These are phyloP conservation scores for Alternaria novae-zelandiae DNA, from an alignment of 2,329 filamentous ascomycete genomes.

Conservation along the genomic window DNA sequence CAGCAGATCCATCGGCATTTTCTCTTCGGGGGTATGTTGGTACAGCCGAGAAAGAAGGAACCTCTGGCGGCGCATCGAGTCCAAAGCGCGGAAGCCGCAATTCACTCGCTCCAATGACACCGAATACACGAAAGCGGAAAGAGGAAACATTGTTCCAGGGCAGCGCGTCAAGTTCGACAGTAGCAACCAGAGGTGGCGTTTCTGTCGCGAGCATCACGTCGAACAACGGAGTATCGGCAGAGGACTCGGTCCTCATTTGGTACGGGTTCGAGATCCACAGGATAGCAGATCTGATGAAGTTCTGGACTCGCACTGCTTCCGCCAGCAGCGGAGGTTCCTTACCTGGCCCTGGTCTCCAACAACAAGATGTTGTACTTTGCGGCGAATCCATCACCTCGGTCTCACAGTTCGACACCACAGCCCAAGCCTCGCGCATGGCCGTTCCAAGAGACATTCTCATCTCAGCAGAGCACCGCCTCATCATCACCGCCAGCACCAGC, in stretches of 20 bases:
- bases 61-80: slow-evolving; percentile 28
- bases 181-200: slow-evolving; percentile 51
- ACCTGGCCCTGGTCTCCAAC: slow-evolving; percentile 50
- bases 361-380: slow-evolving; percentile 50
- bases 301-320: slow-evolving; percentile 52
- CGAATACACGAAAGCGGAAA: slow-evolving; percentile 56
- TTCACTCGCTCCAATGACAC: slow-evolving; percentile 58
- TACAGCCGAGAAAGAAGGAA: slow-evolving; percentile 30
- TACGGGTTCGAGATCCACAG: slow-evolving; percentile 54
- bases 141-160: slow-evolving; percentile 55
- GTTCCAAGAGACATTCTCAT: slow-evolving; percentile 54
- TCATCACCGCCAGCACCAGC: slow-evolving; percentile 49
- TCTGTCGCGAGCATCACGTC: slow-evolving; percentile 45
- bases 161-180: slow-evolving; percentile 38
- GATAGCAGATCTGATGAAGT: slow-evolving; percentile 54
- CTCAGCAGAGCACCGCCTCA: slow-evolving; percentile 52
- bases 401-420: slow-evolving; percentile 51
- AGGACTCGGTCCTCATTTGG: slow-evolving; percentile 57
- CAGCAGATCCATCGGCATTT: slow-evolving; percentile 40
- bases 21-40: slow-evolving; percentile 47
- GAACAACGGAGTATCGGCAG: slow-evolving; percentile 39
- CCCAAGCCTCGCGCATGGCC: slow-evolving; percentile 51
- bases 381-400: slow-evolving; percentile 54
- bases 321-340: slow-evolving; percentile 46
- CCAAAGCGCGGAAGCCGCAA: slow-evolving; percentile 44